Percentiles rank a stretch among this genome's conserved stretches.
phyloP scores from a whole-genome alignment of 495 filamentous ascomycete genomes.

The Penicillium canescens region DNA sequence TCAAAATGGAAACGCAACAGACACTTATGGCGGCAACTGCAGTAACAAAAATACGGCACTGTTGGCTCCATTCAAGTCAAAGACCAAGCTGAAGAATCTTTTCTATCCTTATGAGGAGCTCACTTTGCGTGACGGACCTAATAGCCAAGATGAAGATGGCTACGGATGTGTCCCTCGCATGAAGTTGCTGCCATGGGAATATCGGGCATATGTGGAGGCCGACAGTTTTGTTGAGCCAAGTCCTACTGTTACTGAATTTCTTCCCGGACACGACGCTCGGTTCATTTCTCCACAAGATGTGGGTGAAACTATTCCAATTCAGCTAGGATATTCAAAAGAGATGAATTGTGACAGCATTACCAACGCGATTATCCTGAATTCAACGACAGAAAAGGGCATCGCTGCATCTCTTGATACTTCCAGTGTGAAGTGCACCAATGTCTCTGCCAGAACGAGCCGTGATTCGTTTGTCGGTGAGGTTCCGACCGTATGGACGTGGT shows the following conservation, averaged over 20 bases:
- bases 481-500: slow-evolving; percentile 43
- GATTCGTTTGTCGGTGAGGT: slow-evolving; percentile 14
- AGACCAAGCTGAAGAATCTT: slow-evolving; percentile 47
- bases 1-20: slow-evolving; percentile 46
- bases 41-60: slow-evolving; percentile 33
- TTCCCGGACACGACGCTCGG: slow-evolving; percentile 58
- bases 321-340: slow-evolving; percentile 28
- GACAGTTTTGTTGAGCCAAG: slow-evolving; percentile 42
- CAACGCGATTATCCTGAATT: slow-evolving; percentile 44
- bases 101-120: slow-evolving; percentile 53
- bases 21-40: slow-evolving; percentile 44
- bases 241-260: slow-evolving; percentile 59
- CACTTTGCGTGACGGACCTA: slow-evolving; percentile 27
- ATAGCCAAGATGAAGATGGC: background rate
- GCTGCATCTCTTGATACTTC: slow-evolving; percentile 26
- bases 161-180: slow-evolving; percentile 49
- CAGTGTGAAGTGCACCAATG: slow-evolving; percentile 23
- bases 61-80: slow-evolving; percentile 41
- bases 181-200: slow-evolving; percentile 55
- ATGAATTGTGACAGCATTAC: slow-evolving; percentile 57
- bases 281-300: slow-evolving; percentile 41
- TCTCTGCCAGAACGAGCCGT: slow-evolving; percentile 13
- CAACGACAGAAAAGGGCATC: slow-evolving; percentile 33
- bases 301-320: slow-evolving; percentile 11
- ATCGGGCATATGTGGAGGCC: slow-evolving; percentile 56